Conservation (phyloP, 108 stramenopile genomes). For the Cyclotella cryptica region DNA sequence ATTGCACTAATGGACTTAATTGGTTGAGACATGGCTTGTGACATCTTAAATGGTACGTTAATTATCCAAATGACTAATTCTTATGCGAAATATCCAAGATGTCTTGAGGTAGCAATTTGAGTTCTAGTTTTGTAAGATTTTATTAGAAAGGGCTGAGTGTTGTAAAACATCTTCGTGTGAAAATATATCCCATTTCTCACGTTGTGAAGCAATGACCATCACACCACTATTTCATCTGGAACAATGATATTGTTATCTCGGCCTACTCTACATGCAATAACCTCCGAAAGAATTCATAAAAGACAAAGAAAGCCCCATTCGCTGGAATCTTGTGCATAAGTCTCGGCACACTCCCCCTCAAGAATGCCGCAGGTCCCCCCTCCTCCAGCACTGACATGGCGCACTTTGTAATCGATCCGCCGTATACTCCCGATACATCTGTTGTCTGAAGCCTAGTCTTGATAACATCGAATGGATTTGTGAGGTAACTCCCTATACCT, state of each 20-base stretch:
- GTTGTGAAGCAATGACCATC: too few relatives aligned
- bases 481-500: slow-evolving; percentile 88
- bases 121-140: too few relatives aligned
- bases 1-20: not conserved
- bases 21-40: too few relatives aligned
- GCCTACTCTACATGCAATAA: slow-evolving; percentile 66
- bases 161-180: too few relatives aligned
- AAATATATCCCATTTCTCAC: too few relatives aligned
- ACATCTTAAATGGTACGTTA: too few relatives aligned
- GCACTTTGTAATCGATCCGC: slow-evolving; percentile 71
- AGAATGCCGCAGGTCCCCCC: slow-evolving; percentile 82
- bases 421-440: slow-evolving; percentile 57
- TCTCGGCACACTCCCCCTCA: slow-evolving; percentile 89
- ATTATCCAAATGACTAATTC: too few relatives aligned
- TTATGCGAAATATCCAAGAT: too few relatives aligned
- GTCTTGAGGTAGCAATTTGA: too few relatives aligned
- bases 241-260: not conserved
- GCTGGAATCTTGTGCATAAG: slow-evolving; percentile 96
- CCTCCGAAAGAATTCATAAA: slow-evolving; percentile 92
- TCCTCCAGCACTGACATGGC: slow-evolving; percentile 59
- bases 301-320: slow-evolving; percentile 94
- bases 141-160: too few relatives aligned
- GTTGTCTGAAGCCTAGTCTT: slow-evolving; percentile 92
- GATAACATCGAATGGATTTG: slow-evolving; percentile 95
- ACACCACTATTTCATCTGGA: not conserved